Base-by-base conservation (phyloP, 2,329 filamentous ascomycete species). In the Neofusicoccum laricinum region DNA sequence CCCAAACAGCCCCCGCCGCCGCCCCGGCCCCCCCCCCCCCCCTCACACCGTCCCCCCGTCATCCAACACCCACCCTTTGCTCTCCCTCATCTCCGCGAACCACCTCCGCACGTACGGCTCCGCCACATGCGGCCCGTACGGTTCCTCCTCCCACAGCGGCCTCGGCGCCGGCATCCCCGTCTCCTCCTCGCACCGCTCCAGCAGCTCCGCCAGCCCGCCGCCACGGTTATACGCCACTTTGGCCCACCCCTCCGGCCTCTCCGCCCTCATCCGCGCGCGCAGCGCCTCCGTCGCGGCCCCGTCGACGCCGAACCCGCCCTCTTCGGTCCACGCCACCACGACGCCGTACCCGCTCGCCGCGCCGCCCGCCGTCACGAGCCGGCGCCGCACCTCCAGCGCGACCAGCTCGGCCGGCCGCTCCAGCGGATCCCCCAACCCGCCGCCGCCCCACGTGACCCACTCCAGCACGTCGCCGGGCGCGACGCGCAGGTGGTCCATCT, bases 381-480 rank as follows among this genome's bases (percentile, higher is more conserved):
- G 76, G 36, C 78, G 77, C 57, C 78, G 78, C 1, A 82, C 79
- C 68, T 84, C 82, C 10, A 77, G 69, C 1, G 80, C 80, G 10
- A 84, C 81, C 45, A 75, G 77, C 30, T 76, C 71, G 0, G 78
- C 72, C 0, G 81, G 78, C 0, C 81, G 75, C 0, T 76, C 78
- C 5, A 83, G 71, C 0, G 80, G 77, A 68, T 83, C 80, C 36
- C 81, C 81, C 12, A 83, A 75, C 1, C 81, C 80, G 21, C 80
- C 81, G 32, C 80, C 81, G 50, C 81, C 80, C 81, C 80, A 83
- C 4, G 81, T 83, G 34, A 81, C 76, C 78, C 78, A 83, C 71
- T 83, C 80, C 4, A 83, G 77, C 1, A 82, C 73, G 65, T 84
- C 81, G 12, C 77, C 80, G 1, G 77, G 78, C 38, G 77, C 71